Conservation (phyloP, 2,329 filamentous ascomycete species). For the Phialophora verrucosa region DNA sequence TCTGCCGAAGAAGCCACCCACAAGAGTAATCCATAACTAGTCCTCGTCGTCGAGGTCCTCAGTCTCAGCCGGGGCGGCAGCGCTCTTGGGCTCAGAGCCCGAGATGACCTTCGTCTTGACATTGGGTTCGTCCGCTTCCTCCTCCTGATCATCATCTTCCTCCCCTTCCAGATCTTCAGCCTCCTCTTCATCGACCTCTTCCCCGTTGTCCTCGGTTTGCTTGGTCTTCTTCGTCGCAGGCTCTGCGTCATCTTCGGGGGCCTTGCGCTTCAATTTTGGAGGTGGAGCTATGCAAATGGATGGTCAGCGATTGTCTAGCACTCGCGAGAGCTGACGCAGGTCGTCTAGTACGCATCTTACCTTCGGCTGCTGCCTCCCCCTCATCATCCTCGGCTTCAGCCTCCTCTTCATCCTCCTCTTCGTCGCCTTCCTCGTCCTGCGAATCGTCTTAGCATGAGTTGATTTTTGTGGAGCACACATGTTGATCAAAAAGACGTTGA, state of each 20-base stretch:
- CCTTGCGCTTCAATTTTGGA: constrained; percentile 39
- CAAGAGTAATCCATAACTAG: constrained; percentile 16
- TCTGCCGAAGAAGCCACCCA: constrained; percentile 14
- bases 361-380: constrained; percentile 32
- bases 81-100: constrained; percentile 32
- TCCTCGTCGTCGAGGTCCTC: constrained; percentile 37
- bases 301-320: constrained; percentile 16
- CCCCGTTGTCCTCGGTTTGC: constrained; percentile 25
- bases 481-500: constrained; percentile 31
- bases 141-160: constrained; percentile 31
- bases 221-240: constrained; percentile 37
- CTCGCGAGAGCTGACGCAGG: neutral
- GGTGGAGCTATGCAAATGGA: constrained; percentile 17
- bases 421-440: constrained; percentile 45
- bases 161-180: constrained; percentile 34
- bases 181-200: constrained; percentile 34
- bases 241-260: constrained; percentile 33
- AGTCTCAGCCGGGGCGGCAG: constrained; percentile 30
- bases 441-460: constrained; percentile 39
- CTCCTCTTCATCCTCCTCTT: constrained; percentile 37
- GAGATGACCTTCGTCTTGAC: constrained; percentile 37
- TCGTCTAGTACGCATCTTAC: constrained; percentile 21
- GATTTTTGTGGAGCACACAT: constrained; percentile 32
- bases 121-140: constrained; percentile 31
- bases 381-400: constrained; percentile 34